Evolutionary conservation across 2,329 filamentous ascomycete genomes (phyloP), one percentile per base, ranked within the genome.

Genomic region (Colletotrichum siamense): DNA sequence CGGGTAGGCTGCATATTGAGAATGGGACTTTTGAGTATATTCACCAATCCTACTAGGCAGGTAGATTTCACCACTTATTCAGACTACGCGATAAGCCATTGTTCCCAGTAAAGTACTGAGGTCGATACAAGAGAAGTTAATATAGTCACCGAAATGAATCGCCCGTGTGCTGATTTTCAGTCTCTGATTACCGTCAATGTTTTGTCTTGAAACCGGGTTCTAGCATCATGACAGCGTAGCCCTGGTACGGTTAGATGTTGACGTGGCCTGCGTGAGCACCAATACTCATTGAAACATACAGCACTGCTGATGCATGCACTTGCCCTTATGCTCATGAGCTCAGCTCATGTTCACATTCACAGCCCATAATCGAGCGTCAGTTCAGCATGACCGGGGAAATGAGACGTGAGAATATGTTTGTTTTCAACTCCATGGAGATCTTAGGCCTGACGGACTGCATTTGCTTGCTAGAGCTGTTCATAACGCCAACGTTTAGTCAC

Each of bases 401-500:
- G n/a, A 22, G 10, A 49, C 39, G 39, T n/a, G 36, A 39, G 36
- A 39, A 5, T 39, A 39, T 39, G 34, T 16, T 39, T 16, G 4
- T 39, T 16, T 39, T 39, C 13, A 16, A 7, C 15, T 16, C 7
- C 34, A 5, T 39, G 34, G 16, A 9, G 36, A 39, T 39, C 36
- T n/a, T 32, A 12, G 5, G 30, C 1, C 30, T 32, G 10, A 32
- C 30, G 10, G 30, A 32, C 10, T 32, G 12, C 32, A 32, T 32
- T 32, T 13, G 10, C 32, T 6, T 32, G 1, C 10, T 2, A 32
- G 32, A 52, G n/a, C 44, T 22, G 6, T 13, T 49, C 9, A 0
- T 13, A 22, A 22, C 10, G 10, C 44, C 3, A 13, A 1, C 0
- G 1, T 52, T 22, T 2, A 2, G 44, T 13, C 0, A 8, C n/a